Evolutionary conservation across 495 filamentous ascomycete species (phyloP).

Genomic region (Hypoxylon crocopeplum): DNA sequence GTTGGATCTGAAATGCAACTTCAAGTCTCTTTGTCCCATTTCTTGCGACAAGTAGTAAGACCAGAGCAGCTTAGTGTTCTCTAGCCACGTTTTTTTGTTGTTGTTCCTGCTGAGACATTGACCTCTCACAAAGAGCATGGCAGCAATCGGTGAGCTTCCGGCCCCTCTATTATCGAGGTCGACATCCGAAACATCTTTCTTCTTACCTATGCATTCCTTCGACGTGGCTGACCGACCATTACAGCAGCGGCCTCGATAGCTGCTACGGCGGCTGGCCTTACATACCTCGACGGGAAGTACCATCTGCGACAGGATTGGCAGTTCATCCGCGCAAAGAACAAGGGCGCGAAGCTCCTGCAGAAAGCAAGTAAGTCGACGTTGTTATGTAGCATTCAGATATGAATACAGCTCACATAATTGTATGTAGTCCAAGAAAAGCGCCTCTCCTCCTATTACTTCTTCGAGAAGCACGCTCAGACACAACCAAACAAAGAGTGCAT

Average conservation of each 20-base stretch:
- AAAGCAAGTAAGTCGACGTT: constrained; percentile 33
- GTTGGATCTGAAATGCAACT: constrained; percentile 22
- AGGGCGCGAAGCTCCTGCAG: constrained; percentile 47
- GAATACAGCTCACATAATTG: neutral
- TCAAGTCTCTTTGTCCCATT: constrained; percentile 3
- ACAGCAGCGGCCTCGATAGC: constrained; percentile 63
- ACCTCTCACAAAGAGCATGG: constrained; percentile 21
- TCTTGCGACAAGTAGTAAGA: constrained; percentile 4
- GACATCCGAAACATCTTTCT: constrained; percentile 5
- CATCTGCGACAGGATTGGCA: constrained; percentile 67
- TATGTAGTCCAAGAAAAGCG: constrained; percentile 55
- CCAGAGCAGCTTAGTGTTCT: constrained; percentile 1
- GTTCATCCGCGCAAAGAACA: constrained; percentile 41
- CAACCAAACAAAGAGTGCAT: constrained; percentile 61
- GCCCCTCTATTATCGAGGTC: neutral
- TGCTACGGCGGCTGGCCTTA: constrained; percentile 55
- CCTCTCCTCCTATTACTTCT: constrained; percentile 68
- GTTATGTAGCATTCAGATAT: neutral
- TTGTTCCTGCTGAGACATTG: neutral
- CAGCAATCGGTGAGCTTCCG: constrained; percentile 37
- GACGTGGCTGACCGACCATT: constrained; percentile 9
- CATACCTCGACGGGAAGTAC: constrained; percentile 76
- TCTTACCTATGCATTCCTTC: neutral
- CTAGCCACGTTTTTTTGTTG: neutral
- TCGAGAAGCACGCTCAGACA: constrained; percentile 60